These are phyloP conservation scores for Boeremia lycopersici DNA, from an alignment of 2,329 filamentous ascomycete genomes.

Conservation along the genomic window DNA sequence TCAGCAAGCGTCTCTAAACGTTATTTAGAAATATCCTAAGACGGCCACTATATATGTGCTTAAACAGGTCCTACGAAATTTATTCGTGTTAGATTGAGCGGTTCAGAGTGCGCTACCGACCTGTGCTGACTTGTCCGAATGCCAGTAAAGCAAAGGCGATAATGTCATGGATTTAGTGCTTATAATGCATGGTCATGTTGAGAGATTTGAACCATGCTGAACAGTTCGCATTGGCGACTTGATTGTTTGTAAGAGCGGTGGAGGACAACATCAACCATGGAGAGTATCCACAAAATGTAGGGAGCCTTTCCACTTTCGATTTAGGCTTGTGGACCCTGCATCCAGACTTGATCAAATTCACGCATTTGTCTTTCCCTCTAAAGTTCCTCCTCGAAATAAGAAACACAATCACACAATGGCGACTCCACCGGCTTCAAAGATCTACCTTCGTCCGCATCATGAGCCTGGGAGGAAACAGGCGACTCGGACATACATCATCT, in stretches of 20 bases:
- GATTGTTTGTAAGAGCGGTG: neutral
- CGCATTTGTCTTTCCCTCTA: conserved; percentile 1
- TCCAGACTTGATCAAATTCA: conserved; percentile 19
- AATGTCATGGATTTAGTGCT: no score
- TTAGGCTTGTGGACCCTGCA: conserved; percentile 14
- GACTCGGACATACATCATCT: conserved; percentile 60
- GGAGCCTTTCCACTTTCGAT: neutral
- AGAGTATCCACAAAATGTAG: neutral
- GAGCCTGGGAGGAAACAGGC: conserved; percentile 29
- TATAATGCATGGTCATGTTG: no score
- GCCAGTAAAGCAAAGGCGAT: no score
- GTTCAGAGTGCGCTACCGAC: no score
- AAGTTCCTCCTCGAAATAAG: conserved; percentile 1
- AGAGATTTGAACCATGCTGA: no score
- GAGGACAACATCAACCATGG: neutral
- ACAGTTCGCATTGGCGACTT: no score
- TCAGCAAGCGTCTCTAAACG: no score
- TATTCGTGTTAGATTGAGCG: no score
- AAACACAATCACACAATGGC: conserved; percentile 6
- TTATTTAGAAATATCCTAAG: no score
- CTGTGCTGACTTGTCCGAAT: no score
- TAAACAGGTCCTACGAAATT: no score
- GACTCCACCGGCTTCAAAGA: conserved; percentile 26
- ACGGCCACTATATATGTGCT: no score
- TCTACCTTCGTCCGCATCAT: conserved; percentile 31